Evolutionary conservation across 805 yeast genomes (phyloP), one percentile per base, ranked within the genome.

Genomic region (Danielozyma ontarioensis): DNA sequence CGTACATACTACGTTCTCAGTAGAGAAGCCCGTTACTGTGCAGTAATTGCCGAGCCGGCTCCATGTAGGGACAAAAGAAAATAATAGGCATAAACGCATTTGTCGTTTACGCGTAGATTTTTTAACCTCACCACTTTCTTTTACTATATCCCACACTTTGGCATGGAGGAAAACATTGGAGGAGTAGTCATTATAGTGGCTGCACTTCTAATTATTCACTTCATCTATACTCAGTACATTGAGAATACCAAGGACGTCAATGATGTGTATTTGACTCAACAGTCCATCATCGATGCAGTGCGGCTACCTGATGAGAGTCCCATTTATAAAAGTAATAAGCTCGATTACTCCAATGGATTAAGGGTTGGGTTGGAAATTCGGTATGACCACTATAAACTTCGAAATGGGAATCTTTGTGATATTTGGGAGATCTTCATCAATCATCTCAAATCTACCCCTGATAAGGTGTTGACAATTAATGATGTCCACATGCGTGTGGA

Each of bases 381-480:
- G 27, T 67, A 66, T 37, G 66, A 72, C 17, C 78, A 75, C 23
- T 83, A 80, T 52, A 74, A 72, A 41, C 51, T 82, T 15, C 66
- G 95, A 45, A 81, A 83, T 52, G 96, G 96, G 3, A 79, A 76
- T 44, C 52, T 86, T 37, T 70, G 74, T 40, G 96, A 86, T 59
- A 51, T 85, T 3, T 85, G 93, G 89, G 73, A 68, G 34, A 58
- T 78, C 11, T 68, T 72, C 8, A 21, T 46, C 40, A 37, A 35
- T 22, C 30, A 28, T n/a, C 24, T 29, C 32, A 57, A 33, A 34
- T 41, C 28, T 50, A 62, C 54, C 50, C 53, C 23, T 49, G 53
- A 10, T 21, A 41, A 56, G 7, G 40, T 44, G 13, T 46, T 64
- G 8, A 38, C 39, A 25, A 46, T 60, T 25, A 46, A 46, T 12